These are phyloP conservation scores for Fusarium virguliforme DNA, from an alignment of 2,329 filamentous ascomycete genomes.

Conservation along the genomic window DNA sequence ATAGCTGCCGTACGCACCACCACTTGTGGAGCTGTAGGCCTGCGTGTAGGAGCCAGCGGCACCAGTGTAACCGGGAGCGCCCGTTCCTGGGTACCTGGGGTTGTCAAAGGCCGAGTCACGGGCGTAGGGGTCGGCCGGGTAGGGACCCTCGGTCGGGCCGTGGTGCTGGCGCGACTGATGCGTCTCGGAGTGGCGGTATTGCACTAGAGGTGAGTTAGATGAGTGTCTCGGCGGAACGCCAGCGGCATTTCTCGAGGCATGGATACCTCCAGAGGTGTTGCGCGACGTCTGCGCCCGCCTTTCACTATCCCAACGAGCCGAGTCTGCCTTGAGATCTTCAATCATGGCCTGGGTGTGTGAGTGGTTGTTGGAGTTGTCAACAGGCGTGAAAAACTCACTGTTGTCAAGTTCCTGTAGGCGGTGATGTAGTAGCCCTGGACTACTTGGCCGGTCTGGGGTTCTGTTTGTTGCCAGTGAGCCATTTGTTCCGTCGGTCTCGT, in stretches of 20 bases:
- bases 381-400: slow-evolving; percentile 68
- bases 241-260: slow-evolving; percentile 66
- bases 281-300: slow-evolving; percentile 70
- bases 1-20: slow-evolving; percentile 54
- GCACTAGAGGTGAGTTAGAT: slow-evolving; percentile 74
- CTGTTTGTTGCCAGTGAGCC: slow-evolving; percentile 55
- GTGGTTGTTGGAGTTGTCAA: background rate
- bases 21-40: slow-evolving; percentile 53
- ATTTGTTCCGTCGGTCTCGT: slow-evolving; percentile 42
- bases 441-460: slow-evolving; percentile 71
- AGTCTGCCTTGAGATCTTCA: slow-evolving; percentile 74
- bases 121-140: slow-evolving; percentile 56
- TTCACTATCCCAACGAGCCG: slow-evolving; percentile 74
- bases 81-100: slow-evolving; percentile 67
- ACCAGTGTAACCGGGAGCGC: slow-evolving; percentile 66
- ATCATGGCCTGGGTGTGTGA: slow-evolving; percentile 70
- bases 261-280: slow-evolving; percentile 72
- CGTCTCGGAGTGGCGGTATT: slow-evolving; percentile 71
- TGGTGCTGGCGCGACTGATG: slow-evolving; percentile 65
- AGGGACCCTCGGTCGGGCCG: slow-evolving; percentile 62
- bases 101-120: slow-evolving; percentile 62
- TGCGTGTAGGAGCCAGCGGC: slow-evolving; percentile 58
- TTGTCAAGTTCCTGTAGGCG: slow-evolving; percentile 84
- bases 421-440: slow-evolving; percentile 84
- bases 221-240: slow-evolving; percentile 64